Conservation (phyloP, 2,329 filamentous ascomycete genomes). For the Fusarium agapanthi region DNA sequence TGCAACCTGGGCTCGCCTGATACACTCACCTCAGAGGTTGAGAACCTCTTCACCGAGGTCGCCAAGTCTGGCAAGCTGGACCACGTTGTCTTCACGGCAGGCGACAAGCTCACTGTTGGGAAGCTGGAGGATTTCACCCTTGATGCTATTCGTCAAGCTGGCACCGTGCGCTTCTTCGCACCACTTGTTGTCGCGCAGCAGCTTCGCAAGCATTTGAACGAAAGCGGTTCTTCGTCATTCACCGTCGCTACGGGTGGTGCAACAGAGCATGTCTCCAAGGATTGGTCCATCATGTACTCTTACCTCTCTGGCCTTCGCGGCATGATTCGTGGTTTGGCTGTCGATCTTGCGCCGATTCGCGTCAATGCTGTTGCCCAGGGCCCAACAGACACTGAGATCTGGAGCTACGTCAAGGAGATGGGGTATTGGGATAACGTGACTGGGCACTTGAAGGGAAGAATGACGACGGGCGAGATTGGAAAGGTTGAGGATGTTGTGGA, state of each 20-base stretch:
- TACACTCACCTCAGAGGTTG: conserved; percentile 15
- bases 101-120: conserved; percentile 19
- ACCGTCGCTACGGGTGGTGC: conserved; percentile 29
- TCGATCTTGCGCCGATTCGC: conserved; percentile 31
- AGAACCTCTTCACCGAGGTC: conserved; percentile 23
- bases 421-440: conserved; percentile 30
- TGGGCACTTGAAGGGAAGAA: conserved; percentile 15
- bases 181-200: conserved; percentile 32
- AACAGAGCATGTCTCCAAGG: conserved; percentile 20
- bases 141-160: conserved; percentile 23
- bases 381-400: conserved; percentile 29
- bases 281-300: conserved; percentile 27
- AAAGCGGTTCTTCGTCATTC: conserved; percentile 20
- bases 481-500: conserved; percentile 33
- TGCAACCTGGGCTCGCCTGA: conserved; percentile 24
- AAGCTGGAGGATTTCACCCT: conserved; percentile 24
- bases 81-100: conserved; percentile 34
- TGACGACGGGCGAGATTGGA: conserved; percentile 21
- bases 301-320: conserved; percentile 27
- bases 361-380: conserved; percentile 33
- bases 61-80: conserved; percentile 27
- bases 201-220: conserved; percentile 24
- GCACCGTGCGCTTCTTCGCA: conserved; percentile 31
- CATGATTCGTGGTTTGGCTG: conserved; percentile 23
- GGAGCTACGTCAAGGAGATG: conserved; percentile 21